Evolutionary conservation across 352 stramenopile species (phyloP).

Genomic region (Phytopythium helicoides): DNA sequence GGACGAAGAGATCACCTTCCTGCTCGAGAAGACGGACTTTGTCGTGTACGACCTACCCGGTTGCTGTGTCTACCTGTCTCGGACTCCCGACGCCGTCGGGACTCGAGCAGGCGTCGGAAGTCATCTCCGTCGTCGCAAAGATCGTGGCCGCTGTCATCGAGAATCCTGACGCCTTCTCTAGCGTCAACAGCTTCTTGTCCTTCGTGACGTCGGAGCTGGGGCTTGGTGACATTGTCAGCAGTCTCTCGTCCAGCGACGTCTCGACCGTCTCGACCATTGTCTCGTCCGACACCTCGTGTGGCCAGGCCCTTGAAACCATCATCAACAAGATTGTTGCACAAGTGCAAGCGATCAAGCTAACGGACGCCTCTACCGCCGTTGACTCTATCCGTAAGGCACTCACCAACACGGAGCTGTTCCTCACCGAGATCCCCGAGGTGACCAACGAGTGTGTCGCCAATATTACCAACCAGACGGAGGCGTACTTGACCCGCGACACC

Average conservation of each 20-base stretch:
- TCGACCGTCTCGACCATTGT: conserved; percentile 37
- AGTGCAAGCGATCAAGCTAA: conserved; percentile 37
- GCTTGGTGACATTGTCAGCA: conserved; percentile 13
- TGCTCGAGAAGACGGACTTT: conserved; percentile 58
- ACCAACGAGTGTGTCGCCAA: conserved; percentile 45
- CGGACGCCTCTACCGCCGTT: conserved; percentile 16
- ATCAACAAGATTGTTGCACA: conserved; percentile 42
- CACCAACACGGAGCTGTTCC: conserved; percentile 36
- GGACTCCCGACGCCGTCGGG: conserved; percentile 18
- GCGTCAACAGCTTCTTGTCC: conserved; percentile 25
- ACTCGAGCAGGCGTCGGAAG: conserved; percentile 32
- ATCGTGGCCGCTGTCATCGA: conserved; percentile 33
- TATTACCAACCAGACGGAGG: conserved; percentile 19
- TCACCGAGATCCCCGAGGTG: conserved; percentile 40
- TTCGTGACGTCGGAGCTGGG: conserved; percentile 21
- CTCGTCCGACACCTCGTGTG: conserved; percentile 32
- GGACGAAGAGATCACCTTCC: conserved; percentile 41
- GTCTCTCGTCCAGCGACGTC: conserved; percentile 22
- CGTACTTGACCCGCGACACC: conserved; percentile 40
- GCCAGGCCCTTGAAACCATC: conserved; percentile 38
- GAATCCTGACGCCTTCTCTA: conserved; percentile 40
- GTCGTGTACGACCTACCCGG: conserved; percentile 48
- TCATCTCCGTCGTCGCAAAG: conserved; percentile 27
- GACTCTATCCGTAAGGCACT: conserved; percentile 43
- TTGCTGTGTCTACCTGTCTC: conserved; percentile 44